Conservation (phyloP, 805 yeast species). For the Millerago galiae region DNA sequence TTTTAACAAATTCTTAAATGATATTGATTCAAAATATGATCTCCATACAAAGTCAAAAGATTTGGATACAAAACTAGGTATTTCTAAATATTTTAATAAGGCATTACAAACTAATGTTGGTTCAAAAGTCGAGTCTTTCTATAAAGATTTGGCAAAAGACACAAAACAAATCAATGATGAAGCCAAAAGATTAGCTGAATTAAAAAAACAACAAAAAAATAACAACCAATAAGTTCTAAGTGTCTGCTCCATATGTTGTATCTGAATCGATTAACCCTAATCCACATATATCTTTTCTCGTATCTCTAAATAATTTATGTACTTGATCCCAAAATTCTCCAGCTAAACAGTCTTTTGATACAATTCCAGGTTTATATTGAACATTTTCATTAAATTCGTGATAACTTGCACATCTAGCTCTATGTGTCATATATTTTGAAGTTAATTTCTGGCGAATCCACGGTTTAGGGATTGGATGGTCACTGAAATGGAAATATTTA, state of each 20-base stretch:
- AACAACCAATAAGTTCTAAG: neutral
- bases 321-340: slow-evolving; percentile 18
- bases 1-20: slow-evolving; percentile 49
- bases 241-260: no score
- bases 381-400: slow-evolving; percentile 7
- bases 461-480: slow-evolving; percentile 61
- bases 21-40: slow-evolving; percentile 51
- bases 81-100: slow-evolving; percentile 30
- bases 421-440: slow-evolving; percentile 9
- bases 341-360: slow-evolving; percentile 16
- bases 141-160: slow-evolving; percentile 47
- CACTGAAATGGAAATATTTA: slow-evolving; percentile 56
- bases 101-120: slow-evolving; percentile 41
- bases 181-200: slow-evolving; percentile 62
- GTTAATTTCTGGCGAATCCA: slow-evolving; percentile 34
- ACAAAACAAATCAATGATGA: slow-evolving; percentile 64
- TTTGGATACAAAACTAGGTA: slow-evolving; percentile 16
- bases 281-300: slow-evolving; percentile 13
- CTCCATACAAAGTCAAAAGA: slow-evolving; percentile 29
- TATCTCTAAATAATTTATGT: slow-evolving; percentile 9
- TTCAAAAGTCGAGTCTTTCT: slow-evolving; percentile 52
- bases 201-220: slow-evolving; percentile 34
- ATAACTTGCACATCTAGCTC: slow-evolving; percentile 15
- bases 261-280: neutral
- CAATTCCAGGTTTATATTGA: neutral